phyloP scores from a whole-genome alignment of 1,139 yeast species.

The Diutina pseudorugosa region DNA sequence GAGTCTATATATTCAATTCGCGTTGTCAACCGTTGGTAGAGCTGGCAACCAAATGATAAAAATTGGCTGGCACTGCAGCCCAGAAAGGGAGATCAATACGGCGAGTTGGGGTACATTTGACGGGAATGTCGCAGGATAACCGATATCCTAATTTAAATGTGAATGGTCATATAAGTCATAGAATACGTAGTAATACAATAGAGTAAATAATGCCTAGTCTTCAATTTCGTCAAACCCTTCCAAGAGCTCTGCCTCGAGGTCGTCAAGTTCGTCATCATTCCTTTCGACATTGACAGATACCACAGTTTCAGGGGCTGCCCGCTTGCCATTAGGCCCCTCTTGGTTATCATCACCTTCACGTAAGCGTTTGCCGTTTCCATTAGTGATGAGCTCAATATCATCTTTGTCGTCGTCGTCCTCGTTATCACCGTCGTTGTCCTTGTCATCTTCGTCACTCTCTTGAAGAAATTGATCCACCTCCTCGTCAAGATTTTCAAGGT shows the following conservation, averaged over 20 bases:
- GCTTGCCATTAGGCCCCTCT: constrained; percentile 5
- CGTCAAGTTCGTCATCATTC: constrained; percentile 22
- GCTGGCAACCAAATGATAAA: background rate
- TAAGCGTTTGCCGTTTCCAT: constrained; percentile 10
- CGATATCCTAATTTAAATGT: too few species aligned
- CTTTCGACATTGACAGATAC: background rate
- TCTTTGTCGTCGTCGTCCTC: constrained; percentile 1
- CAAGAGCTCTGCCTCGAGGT: constrained; percentile 32
- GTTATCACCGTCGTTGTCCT: constrained; percentile 7
- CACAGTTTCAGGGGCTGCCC: background rate
- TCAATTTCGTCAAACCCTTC: constrained; percentile 36
- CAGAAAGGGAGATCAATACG: background rate
- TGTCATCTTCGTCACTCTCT: constrained; percentile 14
- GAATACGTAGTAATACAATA: background rate
- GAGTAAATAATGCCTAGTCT: constrained; percentile 8
- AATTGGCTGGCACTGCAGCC: background rate
- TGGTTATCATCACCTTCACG: constrained; percentile 9
- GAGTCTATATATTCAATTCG: background rate
- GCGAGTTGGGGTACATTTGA: background rate
- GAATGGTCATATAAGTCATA: background rate
- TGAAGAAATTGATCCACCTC: constrained; percentile 46
- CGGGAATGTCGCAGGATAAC: background rate
- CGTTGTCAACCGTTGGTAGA: background rate
- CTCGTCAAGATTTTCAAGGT: constrained; percentile 44
- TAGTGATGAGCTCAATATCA: background rate